Evolutionary conservation across 2,329 filamentous ascomycete genomes (phyloP).

Genomic region (Talaromyces funiculosus): DNA sequence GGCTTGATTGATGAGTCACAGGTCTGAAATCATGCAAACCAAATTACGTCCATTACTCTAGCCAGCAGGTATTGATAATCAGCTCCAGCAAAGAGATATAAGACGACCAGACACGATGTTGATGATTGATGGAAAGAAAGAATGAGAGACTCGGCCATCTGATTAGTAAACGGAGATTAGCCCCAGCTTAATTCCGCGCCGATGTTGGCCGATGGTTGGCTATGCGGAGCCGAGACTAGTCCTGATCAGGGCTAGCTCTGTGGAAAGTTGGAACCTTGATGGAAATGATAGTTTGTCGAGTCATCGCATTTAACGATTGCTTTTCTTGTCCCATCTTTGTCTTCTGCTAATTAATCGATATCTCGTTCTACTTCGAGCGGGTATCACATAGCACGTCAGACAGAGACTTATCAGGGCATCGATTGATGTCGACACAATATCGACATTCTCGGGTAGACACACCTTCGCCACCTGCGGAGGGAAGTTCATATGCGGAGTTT

Average conservation of each 20-base stretch:
- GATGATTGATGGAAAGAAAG: slow-evolving; percentile 8
- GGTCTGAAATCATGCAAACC: not conserved
- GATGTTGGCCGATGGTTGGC: not conserved
- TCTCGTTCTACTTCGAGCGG: no score
- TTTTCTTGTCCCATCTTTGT: not conserved
- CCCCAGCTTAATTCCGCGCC: slow-evolving; percentile 3
- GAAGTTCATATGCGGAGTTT: slow-evolving; percentile 6
- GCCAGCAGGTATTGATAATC: not conserved
- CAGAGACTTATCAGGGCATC: not conserved
- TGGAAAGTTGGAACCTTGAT: not conserved
- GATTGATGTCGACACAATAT: slow-evolving; percentile 24
- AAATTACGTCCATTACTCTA: not conserved
- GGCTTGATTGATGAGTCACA: not conserved
- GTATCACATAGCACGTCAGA: not conserved
- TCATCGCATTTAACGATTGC: not conserved
- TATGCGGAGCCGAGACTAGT: not conserved
- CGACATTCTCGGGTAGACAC: slow-evolving; percentile 18
- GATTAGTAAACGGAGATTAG: slow-evolving; percentile 14
- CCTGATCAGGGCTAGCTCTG: not conserved
- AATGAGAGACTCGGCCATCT: slow-evolving; percentile 16
- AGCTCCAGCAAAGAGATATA: not conserved
- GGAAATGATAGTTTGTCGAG: not conserved
- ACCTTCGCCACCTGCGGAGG: slow-evolving; percentile 17
- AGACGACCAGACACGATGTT: not conserved
- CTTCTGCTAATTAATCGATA: not conserved